These are phyloP conservation scores for Pyronema domesticum DNA, from an alignment of 495 filamentous ascomycete genomes.

Conservation along the genomic window DNA sequence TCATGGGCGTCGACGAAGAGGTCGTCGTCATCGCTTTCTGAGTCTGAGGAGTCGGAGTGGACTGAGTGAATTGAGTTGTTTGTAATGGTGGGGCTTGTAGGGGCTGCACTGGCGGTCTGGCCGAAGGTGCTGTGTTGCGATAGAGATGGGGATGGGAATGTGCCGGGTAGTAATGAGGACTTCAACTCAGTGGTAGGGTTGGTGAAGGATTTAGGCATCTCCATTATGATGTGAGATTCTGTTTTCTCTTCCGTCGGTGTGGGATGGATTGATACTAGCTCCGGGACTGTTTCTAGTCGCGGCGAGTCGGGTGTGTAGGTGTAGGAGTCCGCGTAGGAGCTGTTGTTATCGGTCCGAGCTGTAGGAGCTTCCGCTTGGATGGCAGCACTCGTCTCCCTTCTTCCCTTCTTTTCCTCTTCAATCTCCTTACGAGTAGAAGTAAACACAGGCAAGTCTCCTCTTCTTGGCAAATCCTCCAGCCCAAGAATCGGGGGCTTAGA, in stretches of 20 bases:
- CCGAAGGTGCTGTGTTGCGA: too few species aligned
- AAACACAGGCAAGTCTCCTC: constrained; percentile 5
- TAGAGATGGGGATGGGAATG: constrained; percentile 1
- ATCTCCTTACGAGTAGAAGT: neutral
- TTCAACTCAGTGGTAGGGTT: neutral
- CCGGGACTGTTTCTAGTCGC: constrained; percentile 5
- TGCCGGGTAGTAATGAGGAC: neutral
- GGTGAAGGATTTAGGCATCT: neutral
- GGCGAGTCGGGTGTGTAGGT: neutral
- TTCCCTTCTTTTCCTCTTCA: neutral
- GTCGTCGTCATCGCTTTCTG: constrained; percentile 6
- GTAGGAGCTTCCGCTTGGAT: neutral
- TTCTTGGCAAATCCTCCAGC: neutral
- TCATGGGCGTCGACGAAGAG: constrained; percentile 18
- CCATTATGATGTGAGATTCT: neutral
- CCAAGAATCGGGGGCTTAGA: neutral
- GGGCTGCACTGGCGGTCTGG: neutral
- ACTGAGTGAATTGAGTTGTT: neutral
- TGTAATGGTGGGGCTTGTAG: neutral
- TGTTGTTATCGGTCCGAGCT: too few species aligned
- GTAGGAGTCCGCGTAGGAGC: neutral
- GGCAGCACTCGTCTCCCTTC: neutral
- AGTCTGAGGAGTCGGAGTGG: neutral
- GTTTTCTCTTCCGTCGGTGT: constrained; percentile 9
- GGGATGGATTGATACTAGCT: constrained; percentile 8